These are phyloP conservation scores for Camillea tinctor DNA, from an alignment of 2,329 filamentous ascomycete species.

Conservation along the genomic window DNA sequence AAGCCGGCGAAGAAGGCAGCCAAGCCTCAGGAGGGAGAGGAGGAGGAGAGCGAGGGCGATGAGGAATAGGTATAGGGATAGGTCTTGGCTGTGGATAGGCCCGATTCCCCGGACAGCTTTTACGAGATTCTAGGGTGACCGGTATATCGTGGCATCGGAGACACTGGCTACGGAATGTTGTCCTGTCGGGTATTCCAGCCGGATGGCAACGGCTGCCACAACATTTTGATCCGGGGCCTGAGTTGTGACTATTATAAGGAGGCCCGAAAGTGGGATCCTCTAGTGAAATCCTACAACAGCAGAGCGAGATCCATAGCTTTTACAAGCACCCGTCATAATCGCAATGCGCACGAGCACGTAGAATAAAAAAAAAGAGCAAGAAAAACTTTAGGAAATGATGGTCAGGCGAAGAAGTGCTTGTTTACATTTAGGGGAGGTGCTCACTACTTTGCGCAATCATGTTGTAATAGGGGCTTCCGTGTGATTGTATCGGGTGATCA, in stretches of 20 bases:
- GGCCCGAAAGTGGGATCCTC: background rate
- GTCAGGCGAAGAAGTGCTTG: background rate
- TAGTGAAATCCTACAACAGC: background rate
- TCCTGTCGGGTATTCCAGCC: background rate
- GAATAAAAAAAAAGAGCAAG: background rate
- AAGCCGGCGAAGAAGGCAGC: conserved; percentile 57
- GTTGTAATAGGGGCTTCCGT: background rate
- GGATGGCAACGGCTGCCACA: background rate
- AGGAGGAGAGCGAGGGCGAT: conserved; percentile 19
- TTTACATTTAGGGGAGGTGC: background rate
- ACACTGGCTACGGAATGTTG: background rate
- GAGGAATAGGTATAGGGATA: conserved; percentile 20
- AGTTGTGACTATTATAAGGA: background rate
- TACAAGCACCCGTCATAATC: background rate
- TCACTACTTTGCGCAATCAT: background rate
- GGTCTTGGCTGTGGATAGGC: background rate
- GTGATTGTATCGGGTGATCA: background rate
- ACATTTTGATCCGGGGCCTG: background rate
- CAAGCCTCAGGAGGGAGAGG: conserved; percentile 32
- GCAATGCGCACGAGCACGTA: background rate
- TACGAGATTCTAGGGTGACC: conserved; percentile 3
- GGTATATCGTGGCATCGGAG: background rate
- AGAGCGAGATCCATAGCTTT: background rate
- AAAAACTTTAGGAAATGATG: background rate
- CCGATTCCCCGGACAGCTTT: conserved; percentile 7